Base-by-base conservation (phyloP, 1,284 basidiomycete species). In the Athelia psychrophila region DNA sequence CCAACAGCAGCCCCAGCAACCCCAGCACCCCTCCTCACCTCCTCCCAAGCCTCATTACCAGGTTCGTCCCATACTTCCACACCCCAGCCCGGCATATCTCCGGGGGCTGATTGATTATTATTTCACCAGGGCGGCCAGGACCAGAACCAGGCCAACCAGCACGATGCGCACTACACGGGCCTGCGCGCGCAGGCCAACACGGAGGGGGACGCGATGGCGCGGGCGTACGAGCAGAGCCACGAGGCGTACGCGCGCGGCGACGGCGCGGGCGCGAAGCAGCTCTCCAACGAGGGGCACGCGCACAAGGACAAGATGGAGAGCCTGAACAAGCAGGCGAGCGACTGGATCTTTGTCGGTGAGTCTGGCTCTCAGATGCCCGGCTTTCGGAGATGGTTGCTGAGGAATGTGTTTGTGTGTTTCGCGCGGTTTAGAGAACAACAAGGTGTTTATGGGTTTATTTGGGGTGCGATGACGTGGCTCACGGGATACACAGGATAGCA, bases 271-370 rank as follows among this genome's bases (percentile, higher is more conserved):
- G 95, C 95, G 12, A 95, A 98, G 71, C 77, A 89, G 56, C 77
- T 98, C 30, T 92, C 88, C 10, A 81, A 86, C 57, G 66, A 95
- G 69, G 96, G 94, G 8, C 93, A 95, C 68, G 71, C 75, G 48
- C 91, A 96, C 68, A 85, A 95, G 70, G 64, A 71, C 13, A 80
- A 84, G 63, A 95, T 95, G 88, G 86, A 92, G 58, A 69, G 79
- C 47, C 70, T 95, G 58, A 95, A 99, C 68, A 79, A 79, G 56
- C 74, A 97, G 69, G 97, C 96, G 1, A 85, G 86, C 52, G 82
- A 88, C 49, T 96, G 92, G 91, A 97, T 98, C 58, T 98, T 88
- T 66, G 71, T 74, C 53, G 84, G 92, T 93, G 58, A 56, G 71
- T 61, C 23, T 23, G n/a, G n/a, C n/a, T n/a, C n/a, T n/a, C n/a